Percentiles rank a stretch among this genome's conserved stretches.
Evolutionary conservation across 495 filamentous ascomycete genomes (phyloP).

Genomic region (Trypethelium eluteriae): DNA sequence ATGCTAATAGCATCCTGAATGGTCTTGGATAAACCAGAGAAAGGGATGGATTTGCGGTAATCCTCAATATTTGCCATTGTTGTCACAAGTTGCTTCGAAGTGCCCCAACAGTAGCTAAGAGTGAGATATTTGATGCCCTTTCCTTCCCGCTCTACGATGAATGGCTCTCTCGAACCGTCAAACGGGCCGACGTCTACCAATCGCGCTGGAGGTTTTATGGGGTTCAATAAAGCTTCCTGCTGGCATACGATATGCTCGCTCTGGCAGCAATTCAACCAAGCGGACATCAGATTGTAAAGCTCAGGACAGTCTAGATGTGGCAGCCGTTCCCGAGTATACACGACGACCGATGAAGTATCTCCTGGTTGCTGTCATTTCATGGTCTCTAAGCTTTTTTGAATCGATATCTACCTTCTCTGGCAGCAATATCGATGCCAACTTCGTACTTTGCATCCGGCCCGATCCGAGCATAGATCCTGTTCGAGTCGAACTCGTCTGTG

Average conservation of each 20-base stretch:
- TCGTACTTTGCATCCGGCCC: no score
- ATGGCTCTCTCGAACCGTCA: background rate
- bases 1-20: constrained; percentile 6
- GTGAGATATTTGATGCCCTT: background rate
- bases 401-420: no score
- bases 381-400: no score
- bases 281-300: background rate
- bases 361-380: no score
- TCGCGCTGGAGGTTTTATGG: background rate
- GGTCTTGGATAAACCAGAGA: background rate
- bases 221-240: background rate
- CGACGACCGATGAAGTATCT: no score
- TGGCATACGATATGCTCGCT: background rate
- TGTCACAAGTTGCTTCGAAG: background rate
- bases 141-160: background rate
- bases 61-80: background rate
- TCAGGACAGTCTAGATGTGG: background rate
- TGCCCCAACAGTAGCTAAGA: constrained; percentile 13
- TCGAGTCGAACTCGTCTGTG: no score
- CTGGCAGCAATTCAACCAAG: background rate
- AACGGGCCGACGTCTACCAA: background rate
- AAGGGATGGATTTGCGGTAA: background rate
- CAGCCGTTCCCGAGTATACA: background rate
- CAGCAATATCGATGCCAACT: no score
- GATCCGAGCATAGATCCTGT: no score